A percentile compares a stretch with the other conserved stretches of the same genome.
These are phyloP conservation scores for Skeletonema grethae DNA, from an alignment of 108 stramenopile genomes.

Conservation along the genomic window DNA sequence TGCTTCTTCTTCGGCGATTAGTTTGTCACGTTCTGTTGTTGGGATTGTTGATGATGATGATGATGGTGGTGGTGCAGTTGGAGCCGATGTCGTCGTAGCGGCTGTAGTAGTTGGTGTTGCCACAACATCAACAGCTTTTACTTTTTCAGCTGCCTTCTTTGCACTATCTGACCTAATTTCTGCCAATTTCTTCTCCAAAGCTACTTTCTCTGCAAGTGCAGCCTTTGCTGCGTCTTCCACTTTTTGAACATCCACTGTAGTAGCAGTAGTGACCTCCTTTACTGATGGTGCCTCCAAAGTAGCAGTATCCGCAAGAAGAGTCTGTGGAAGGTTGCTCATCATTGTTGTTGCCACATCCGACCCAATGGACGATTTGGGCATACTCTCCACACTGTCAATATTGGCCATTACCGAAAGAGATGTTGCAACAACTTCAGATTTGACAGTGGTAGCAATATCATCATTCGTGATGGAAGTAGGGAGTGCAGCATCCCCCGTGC, in stretches of 20 bases:
- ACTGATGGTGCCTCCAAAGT: neutral
- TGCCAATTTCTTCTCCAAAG: neutral
- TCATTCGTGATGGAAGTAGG: neutral
- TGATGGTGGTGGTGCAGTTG: too few species aligned
- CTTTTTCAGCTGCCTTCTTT: neutral
- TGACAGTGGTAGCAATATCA: neutral
- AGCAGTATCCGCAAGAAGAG: neutral
- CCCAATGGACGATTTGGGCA: neutral
- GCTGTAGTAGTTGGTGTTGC: neutral
- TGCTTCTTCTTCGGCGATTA: constrained; percentile 1
- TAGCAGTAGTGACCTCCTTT: neutral
- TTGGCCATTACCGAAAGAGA: neutral
- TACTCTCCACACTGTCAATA: neutral
- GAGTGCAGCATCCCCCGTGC: neutral
- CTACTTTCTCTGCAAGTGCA: neutral
- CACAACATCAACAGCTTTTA: neutral
- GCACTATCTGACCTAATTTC: neutral
- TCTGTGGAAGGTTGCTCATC: neutral
- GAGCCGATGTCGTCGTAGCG: neutral
- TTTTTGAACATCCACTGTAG: neutral
- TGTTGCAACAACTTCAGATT: neutral
- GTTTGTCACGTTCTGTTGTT: neutral
- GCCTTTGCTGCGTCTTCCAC: neutral
- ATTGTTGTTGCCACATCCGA: neutral
- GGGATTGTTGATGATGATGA: neutral